These are phyloP conservation scores for Blastomyces emzantsi DNA, from an alignment of 2,329 filamentous ascomycete genomes.

Conservation along the genomic window DNA sequence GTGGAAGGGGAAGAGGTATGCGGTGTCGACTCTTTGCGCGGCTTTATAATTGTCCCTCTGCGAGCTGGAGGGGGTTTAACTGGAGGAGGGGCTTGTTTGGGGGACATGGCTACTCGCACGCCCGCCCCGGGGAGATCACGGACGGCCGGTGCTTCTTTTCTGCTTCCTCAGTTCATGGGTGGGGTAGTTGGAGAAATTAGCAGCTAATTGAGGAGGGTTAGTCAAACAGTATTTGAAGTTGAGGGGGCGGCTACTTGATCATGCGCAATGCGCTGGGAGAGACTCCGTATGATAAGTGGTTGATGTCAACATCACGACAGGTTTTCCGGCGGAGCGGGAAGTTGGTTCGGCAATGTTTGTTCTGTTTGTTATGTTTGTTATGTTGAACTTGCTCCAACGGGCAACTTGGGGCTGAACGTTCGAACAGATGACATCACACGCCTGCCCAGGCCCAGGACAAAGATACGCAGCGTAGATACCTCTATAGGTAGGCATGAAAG, in stretches of 20 bases:
- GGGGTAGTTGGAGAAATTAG: not conserved
- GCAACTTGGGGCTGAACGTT: too few relatives aligned
- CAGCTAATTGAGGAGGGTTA: not conserved
- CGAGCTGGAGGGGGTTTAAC: not conserved
- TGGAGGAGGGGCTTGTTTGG: not conserved
- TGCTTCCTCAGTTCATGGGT: not conserved
- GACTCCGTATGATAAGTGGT: not conserved
- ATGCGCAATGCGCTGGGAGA: not conserved
- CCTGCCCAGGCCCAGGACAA: not conserved
- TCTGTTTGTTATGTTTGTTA: slow-evolving; percentile 8
- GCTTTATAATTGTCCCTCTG: slow-evolving; percentile 4
- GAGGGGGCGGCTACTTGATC: not conserved
- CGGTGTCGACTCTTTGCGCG: not conserved
- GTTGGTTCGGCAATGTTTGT: slow-evolving; percentile 17
- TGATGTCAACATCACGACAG: not conserved
- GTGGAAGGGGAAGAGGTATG: not conserved
- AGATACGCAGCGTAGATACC: too few relatives aligned
- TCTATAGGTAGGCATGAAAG: too few relatives aligned
- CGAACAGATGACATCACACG: not conserved
- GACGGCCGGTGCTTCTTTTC: not conserved
- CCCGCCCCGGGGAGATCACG: not conserved
- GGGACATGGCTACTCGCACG: not conserved
- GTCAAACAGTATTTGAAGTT: not conserved
- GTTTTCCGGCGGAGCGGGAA: slow-evolving; percentile 5
- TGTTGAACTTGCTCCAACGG: too few relatives aligned